A percentile compares a stretch with the other conserved stretches of the same genome.
Evolutionary conservation across 108 stramenopile species (phyloP).

Genomic region (Fragilariopsis cylindrus): DNA sequence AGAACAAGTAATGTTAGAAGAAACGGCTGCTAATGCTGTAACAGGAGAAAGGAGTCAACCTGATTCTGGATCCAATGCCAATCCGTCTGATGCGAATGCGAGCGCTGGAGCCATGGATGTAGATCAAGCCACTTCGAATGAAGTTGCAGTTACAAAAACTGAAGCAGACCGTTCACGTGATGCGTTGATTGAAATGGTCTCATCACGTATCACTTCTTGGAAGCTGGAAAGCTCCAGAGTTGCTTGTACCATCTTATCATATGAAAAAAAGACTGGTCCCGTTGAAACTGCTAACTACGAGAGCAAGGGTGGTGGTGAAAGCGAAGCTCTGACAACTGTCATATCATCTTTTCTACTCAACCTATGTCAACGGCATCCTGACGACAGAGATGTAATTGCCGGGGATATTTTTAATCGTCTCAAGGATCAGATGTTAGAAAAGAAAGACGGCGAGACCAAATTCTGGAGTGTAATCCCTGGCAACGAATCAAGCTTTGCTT

Average conservation of each 20-base stretch:
- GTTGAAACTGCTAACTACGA: background rate
- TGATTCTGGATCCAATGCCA: slow-evolving; percentile 11
- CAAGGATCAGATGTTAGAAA: slow-evolving; percentile 25
- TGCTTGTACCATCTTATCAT: slow-evolving; percentile 21
- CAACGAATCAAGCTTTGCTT: slow-evolving; percentile 30
- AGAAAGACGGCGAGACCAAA: slow-evolving; percentile 1
- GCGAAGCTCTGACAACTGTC: slow-evolving; percentile 69
- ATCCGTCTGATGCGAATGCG: slow-evolving; percentile 2
- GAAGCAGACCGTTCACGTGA: slow-evolving; percentile 2
- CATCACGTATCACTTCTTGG: slow-evolving; percentile 16
- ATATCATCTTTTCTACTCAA: slow-evolving; percentile 73
- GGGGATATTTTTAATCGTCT: slow-evolving; percentile 42
- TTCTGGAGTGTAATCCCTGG: slow-evolving; percentile 18
- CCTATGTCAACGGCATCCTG: slow-evolving; percentile 52
- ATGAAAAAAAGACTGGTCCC: background rate
- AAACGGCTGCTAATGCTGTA: background rate
- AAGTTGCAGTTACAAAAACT: background rate
- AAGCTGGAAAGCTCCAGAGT: slow-evolving; percentile 17
- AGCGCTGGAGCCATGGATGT: slow-evolving; percentile 18
- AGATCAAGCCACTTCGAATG: background rate
- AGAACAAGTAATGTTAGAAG: background rate
- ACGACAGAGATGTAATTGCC: slow-evolving; percentile 45
- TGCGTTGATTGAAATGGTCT: slow-evolving; percentile 22
- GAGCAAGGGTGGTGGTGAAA: slow-evolving; percentile 47
- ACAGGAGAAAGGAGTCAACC: slow-evolving; percentile 3